Percentiles rank a stretch among this genome's conserved stretches.
These are phyloP conservation scores for Leptosphaerulina australis DNA, from an alignment of 2,329 filamentous ascomycete genomes.

Conservation along the genomic window DNA sequence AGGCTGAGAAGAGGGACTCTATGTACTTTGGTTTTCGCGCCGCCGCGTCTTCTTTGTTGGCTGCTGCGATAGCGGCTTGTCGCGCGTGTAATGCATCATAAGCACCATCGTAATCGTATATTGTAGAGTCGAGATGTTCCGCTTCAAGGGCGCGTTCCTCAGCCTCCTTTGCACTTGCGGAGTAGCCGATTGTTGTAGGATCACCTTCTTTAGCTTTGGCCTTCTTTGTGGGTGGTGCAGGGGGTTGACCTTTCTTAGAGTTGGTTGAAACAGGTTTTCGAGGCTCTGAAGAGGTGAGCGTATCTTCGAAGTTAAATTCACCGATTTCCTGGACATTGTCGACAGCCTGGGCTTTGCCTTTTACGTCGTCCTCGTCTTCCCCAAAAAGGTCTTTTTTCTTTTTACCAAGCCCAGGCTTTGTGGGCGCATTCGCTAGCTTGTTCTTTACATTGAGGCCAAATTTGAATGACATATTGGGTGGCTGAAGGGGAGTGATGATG, in stretches of 20 bases:
- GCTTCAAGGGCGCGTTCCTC: constrained; percentile 69
- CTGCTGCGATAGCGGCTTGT: constrained; percentile 61
- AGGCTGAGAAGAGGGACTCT: constrained; percentile 72
- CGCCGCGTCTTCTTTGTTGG: constrained; percentile 59
- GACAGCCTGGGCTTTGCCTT: constrained; percentile 41
- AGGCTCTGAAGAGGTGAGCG: constrained; percentile 41
- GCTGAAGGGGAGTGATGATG: constrained; percentile 5
- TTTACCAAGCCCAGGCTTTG: constrained; percentile 36
- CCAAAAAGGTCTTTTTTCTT: constrained; percentile 21
- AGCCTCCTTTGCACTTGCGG: constrained; percentile 68
- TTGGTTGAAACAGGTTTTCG: constrained; percentile 40
- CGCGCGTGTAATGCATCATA: constrained; percentile 74
- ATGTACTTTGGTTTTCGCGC: constrained; percentile 79
- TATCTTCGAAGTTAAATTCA: constrained; percentile 62
- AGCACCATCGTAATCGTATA: constrained; percentile 85
- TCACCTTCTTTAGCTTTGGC: constrained; percentile 42
- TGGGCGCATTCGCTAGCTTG: constrained; percentile 50
- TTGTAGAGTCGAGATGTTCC: constrained; percentile 69
- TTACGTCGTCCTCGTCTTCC: constrained; percentile 60
- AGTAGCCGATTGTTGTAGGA: constrained; percentile 61
- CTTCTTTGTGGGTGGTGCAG: constrained; percentile 47
- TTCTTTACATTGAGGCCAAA: constrained; percentile 67
- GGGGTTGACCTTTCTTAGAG: constrained; percentile 44
- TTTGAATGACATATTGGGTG: constrained; percentile 51
- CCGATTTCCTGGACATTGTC: constrained; percentile 62